phyloP scores from a whole-genome alignment of 1,284 basidiomycete species.

The Mycena sp. region DNA sequence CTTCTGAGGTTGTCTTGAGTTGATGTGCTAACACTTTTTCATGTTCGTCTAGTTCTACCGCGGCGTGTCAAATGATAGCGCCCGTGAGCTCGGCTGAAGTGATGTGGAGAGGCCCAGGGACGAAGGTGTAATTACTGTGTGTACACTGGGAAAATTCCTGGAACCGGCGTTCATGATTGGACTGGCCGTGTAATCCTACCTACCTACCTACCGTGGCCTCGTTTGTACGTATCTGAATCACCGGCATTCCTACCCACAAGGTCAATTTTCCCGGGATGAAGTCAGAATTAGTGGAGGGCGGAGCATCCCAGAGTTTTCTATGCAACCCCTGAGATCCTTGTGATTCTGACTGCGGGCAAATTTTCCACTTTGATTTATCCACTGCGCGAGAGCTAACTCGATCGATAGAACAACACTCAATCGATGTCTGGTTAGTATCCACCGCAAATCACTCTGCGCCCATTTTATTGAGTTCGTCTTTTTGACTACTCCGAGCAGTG shows the following conservation, averaged over 20 bases:
- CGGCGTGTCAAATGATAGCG: too few species aligned
- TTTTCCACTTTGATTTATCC: neutral
- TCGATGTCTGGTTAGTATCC: neutral
- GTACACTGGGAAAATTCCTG: too few species aligned
- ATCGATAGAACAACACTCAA: neutral
- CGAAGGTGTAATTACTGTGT: too few species aligned
- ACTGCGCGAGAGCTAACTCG: neutral
- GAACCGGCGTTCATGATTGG: too few species aligned
- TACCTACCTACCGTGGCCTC: too few species aligned
- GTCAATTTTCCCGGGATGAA: neutral
- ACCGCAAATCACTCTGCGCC: constrained; percentile 30
- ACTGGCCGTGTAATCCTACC: too few species aligned
- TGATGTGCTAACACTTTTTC: too few species aligned
- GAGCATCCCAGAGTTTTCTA: neutral
- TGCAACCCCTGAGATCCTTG: neutral
- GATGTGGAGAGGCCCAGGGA: too few species aligned
- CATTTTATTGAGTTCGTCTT: constrained; percentile 7
- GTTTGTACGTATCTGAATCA: too few species aligned
- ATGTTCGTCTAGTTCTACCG: too few species aligned
- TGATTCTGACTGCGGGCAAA: neutral
- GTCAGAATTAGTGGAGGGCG: neutral
- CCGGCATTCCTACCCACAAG: neutral
- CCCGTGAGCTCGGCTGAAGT: too few species aligned
- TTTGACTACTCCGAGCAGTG: constrained; percentile 28
- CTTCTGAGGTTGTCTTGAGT: too few species aligned